Percentiles rank a stretch among this genome's conserved stretches.
phyloP scores from a whole-genome alignment of 148 eudicot genomes.

The Chenopodium berlandieri region DNA sequence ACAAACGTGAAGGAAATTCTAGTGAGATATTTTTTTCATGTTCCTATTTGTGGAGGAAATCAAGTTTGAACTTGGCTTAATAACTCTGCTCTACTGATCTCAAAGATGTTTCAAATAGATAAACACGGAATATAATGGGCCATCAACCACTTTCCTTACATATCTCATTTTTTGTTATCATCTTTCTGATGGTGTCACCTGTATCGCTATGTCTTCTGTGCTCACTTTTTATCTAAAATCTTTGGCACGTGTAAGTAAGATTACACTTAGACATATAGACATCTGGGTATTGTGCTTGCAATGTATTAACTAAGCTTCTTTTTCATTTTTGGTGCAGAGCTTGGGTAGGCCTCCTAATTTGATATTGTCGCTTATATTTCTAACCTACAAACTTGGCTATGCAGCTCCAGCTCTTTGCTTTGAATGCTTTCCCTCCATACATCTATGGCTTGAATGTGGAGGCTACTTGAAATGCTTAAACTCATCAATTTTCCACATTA shows the following conservation, averaged over 20 bases:
- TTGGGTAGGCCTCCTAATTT: neutral
- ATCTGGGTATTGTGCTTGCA: neutral
- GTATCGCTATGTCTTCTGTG: neutral
- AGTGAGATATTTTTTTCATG: neutral
- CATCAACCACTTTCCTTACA: neutral
- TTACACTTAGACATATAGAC: too few relatives aligned
- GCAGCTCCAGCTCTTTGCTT: neutral
- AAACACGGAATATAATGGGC: neutral
- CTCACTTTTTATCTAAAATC: neutral
- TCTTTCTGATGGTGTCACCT: neutral
- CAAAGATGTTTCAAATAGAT: too few relatives aligned
- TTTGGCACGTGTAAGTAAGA: neutral
- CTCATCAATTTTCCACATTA: neutral
- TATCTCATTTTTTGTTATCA: neutral
- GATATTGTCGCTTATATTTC: neutral
- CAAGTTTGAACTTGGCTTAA: neutral
- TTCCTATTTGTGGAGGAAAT: neutral
- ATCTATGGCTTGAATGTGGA: neutral
- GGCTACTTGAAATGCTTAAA: neutral
- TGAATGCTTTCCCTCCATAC: neutral
- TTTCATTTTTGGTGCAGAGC: neutral
- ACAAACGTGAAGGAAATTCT: neutral
- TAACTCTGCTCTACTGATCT: neutral
- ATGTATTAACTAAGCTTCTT: neutral
- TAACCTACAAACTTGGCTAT: neutral